Conservation (phyloP, 495 filamentous ascomycete species). For the Neurospora hispaniola region DNA sequence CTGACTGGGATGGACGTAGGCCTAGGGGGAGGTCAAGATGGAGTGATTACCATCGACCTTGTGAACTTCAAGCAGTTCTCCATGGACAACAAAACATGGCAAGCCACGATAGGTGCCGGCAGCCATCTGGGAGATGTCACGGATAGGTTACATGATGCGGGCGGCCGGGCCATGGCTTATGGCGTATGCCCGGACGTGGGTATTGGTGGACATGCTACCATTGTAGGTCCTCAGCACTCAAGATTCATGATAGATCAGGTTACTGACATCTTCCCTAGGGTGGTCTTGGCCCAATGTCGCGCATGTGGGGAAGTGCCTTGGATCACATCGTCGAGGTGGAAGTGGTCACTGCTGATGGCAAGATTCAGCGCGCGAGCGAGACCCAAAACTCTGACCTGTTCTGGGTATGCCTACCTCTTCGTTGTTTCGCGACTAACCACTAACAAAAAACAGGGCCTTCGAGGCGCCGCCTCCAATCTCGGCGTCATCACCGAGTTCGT, state of each 20-base stretch:
- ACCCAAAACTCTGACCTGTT: slow-evolving; percentile 46
- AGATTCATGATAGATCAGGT: neutral
- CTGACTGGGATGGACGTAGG: slow-evolving; percentile 19
- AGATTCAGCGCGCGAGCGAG: slow-evolving; percentile 42
- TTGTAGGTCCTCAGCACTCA: slow-evolving; percentile 20
- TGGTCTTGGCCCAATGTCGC: slow-evolving; percentile 42
- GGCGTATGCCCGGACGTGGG: slow-evolving; percentile 56
- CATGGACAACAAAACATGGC: slow-evolving; percentile 43
- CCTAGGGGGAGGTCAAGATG: slow-evolving; percentile 44
- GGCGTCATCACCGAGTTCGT: slow-evolving; percentile 57
- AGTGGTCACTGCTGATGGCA: slow-evolving; percentile 50
- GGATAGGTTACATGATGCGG: slow-evolving; percentile 45
- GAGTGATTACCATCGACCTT: slow-evolving; percentile 48
- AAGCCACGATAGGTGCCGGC: slow-evolving; percentile 58
- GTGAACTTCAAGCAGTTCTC: slow-evolving; percentile 41
- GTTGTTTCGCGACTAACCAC: neutral
- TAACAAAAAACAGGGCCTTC: slow-evolving; percentile 34
- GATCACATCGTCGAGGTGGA: slow-evolving; percentile 46
- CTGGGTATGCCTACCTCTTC: slow-evolving; percentile 25
- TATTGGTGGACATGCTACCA: slow-evolving; percentile 60
- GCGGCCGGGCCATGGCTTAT: slow-evolving; percentile 55
- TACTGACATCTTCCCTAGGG: slow-evolving; percentile 20
- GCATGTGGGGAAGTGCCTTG: slow-evolving; percentile 45
- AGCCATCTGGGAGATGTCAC: slow-evolving; percentile 51
- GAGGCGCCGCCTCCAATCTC: slow-evolving; percentile 51